Evolutionary conservation across 192 early-diverging fungal genomes (phyloP).

Genomic region (Diversispora eburnea): DNA sequence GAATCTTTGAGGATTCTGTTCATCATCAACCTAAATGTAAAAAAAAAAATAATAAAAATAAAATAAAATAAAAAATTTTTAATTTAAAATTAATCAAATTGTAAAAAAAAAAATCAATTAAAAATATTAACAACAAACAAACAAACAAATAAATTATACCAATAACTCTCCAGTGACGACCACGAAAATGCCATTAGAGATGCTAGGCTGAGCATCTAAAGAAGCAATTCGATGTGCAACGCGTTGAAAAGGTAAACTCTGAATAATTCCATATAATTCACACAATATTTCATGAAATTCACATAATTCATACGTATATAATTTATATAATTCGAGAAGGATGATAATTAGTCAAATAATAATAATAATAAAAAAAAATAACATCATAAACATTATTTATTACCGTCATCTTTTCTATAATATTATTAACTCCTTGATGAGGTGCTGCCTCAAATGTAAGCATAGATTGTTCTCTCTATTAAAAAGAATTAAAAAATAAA

Average conservation of each 20-base stretch:
- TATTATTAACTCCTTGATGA: constrained; percentile 54
- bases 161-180: constrained; percentile 81
- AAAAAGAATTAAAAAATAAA: background rate
- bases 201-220: constrained; percentile 75
- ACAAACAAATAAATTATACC: constrained; percentile 33
- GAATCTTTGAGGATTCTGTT: constrained; percentile 73
- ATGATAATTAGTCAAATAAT: too few relatives aligned
- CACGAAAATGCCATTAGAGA: constrained; percentile 64
- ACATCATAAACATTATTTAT: background rate
- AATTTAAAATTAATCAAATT: background rate
- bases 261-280: background rate
- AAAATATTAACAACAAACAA: background rate
- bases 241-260: constrained; percentile 72
- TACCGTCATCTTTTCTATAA: constrained; percentile 77
- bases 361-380: too few relatives aligned
- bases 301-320: background rate
- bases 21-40: constrained; percentile 70
- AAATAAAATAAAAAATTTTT: background rate
- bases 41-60: constrained; percentile 9
- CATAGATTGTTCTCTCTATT: constrained; percentile 76
- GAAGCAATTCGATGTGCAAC: constrained; percentile 73
- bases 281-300: background rate
- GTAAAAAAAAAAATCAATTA: background rate
- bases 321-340: background rate
- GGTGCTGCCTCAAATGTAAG: constrained; percentile 78